Conservation (phyloP, 2,329 filamentous ascomycete species). For the Emergomyces orientalis region DNA sequence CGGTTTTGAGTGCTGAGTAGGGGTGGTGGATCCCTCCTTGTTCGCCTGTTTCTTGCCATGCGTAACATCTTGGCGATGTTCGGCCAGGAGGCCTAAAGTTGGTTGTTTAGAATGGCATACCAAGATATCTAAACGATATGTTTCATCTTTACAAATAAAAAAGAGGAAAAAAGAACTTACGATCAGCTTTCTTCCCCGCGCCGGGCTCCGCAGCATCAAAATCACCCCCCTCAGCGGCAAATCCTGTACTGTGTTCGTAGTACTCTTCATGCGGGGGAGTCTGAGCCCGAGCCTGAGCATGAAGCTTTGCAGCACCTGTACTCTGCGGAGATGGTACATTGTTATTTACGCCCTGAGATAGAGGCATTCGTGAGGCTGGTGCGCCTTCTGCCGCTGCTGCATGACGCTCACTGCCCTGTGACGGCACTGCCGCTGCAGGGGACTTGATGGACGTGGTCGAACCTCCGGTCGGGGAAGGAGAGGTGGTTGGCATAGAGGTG, state of each 20-base stretch:
- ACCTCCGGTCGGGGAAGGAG: not conserved
- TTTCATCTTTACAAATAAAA: not conserved
- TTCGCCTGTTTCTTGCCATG: not conserved
- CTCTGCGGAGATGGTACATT: not conserved
- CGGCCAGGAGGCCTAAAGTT: not conserved
- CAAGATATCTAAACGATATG: not conserved
- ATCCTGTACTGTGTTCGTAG: conserved; percentile 49
- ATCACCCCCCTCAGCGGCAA: conserved; percentile 53
- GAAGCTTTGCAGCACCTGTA: not conserved
- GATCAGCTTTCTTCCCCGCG: conserved; percentile 57
- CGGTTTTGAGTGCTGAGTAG: not conserved
- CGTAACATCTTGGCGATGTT: not conserved
- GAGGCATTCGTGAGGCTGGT: not conserved
- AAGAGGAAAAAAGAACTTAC: conserved; percentile 34
- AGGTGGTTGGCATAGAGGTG: not conserved
- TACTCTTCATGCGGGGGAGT: conserved; percentile 44
- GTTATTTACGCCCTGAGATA: not conserved
- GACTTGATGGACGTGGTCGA: not conserved
- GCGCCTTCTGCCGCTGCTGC: not conserved
- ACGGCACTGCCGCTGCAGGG: too few species aligned
- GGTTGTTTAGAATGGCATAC: not conserved
- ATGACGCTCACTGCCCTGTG: not conserved
- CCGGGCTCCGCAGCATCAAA: conserved; percentile 43
- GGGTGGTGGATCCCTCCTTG: not conserved
- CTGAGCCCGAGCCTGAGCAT: conserved; percentile 11